Conservation (phyloP, 106 monocot species). For the Narthecium ossifragum region DNA sequence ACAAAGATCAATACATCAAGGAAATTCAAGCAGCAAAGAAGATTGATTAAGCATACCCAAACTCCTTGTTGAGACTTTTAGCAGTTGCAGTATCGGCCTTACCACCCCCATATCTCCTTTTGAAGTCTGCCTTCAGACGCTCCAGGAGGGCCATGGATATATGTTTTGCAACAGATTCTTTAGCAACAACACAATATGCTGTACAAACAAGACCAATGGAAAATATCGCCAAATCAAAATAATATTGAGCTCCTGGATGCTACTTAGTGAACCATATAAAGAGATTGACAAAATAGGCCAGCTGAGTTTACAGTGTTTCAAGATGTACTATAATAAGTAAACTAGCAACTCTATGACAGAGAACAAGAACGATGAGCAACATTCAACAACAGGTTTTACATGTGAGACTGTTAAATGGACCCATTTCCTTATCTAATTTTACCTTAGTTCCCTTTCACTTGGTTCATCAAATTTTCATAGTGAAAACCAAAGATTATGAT, state of each 20-base stretch:
- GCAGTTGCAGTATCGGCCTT: slow-evolving; percentile 91
- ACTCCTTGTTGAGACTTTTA: slow-evolving; percentile 94
- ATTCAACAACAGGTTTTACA: not conserved
- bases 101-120: slow-evolving; percentile 87
- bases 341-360: too few species aligned
- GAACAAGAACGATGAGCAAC: not conserved
- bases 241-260: too few species aligned
- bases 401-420: too few species aligned
- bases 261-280: too few species aligned
- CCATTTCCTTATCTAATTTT: too few species aligned
- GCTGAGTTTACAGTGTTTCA: not conserved
- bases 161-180: slow-evolving; percentile 78
- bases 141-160: slow-evolving; percentile 72
- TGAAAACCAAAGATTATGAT: too few species aligned
- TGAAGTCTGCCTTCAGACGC: slow-evolving; percentile 72
- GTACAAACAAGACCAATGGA: not conserved
- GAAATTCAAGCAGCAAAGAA: too few species aligned
- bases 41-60: too few species aligned
- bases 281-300: not conserved
- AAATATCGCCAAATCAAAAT: too few species aligned
- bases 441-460: too few species aligned
- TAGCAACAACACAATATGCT: slow-evolving; percentile 94
- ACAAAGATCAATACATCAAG: too few species aligned
- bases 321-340: not conserved
- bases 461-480: too few species aligned